Base-by-base conservation (phyloP, 805 yeast species). In the Metschnikowia amazonensis region DNA sequence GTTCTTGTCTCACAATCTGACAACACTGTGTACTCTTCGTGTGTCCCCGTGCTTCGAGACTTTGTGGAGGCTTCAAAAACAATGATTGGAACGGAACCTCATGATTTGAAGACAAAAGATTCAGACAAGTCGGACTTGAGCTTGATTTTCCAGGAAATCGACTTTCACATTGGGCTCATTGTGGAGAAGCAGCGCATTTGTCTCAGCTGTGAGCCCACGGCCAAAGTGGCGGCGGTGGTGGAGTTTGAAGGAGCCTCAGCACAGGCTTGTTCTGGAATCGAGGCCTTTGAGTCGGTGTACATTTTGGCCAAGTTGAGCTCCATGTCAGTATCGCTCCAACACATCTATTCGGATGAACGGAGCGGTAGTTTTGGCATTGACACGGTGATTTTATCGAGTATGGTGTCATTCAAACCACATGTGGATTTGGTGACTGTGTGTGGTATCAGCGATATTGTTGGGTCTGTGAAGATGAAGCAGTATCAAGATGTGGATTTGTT, bases 131-230 rank as follows among this genome's bases (percentile, higher is more conserved):
- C 78, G 33, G 72, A 76, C 17, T 64, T 66, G 25, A 59, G 58
- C 11, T 52, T 54, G 18, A 27, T 84, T 2, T 60, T 85, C 23
- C 69, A 74, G 33, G 77, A 79, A 24, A 60, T 84, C 43, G 89
- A 85, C 50, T 54, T 88, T 24, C 80, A 79, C 42, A 63, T 86
- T 44, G 80, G 84, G 0, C 51, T 90, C 5, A 71, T 76, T 33
- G 76, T 90, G 43, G 89, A 81, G 17, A 77, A 82, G 28, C 99
- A 94, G 60, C 78, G 77, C 36, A 60, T 94, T 18, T 77, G 85
- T 2, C 69, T 94, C 43, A 86, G 95, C 53, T 94, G 99, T 73
- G 92, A 87, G 49, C 99, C 99, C 1, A 83, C 83, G 14, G 98
- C 98, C 0, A 89, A 87, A 59, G 94, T 94, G 1, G 89, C 89